Base-by-base conservation (phyloP, 805 yeast genomes). In the Groenewaldozyma salmanticensis region DNA sequence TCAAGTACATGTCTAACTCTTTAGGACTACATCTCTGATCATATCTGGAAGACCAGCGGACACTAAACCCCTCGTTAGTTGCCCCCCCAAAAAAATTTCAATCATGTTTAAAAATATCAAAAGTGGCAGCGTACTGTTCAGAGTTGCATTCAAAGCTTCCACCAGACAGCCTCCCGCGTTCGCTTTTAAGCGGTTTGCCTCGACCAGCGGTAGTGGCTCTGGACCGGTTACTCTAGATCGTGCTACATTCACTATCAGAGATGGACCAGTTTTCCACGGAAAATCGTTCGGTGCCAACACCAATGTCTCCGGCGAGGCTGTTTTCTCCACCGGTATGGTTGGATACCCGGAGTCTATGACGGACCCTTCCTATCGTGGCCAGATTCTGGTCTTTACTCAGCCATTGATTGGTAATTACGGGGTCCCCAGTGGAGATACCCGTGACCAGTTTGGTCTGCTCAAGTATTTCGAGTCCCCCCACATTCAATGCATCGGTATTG, bases 341-440 rank as follows among this genome's bases (percentile, higher is more conserved):
- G 99, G 98, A 16, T 92, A 92, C 65, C 97, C 98, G 15, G 98
- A 92, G 64, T 84, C 96, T 5, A 87, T 92, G 94, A 92, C 98
- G 18, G 98, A 92, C 64, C 99, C 99, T 31, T 87, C 96, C 4
- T 92, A 92, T 64, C 80, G 79, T 54, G 99, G 98, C 39, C 99
- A 92, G 69, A 92, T 92, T 52, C 75, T 92, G 51, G 94, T 92
- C 46, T 85, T 92, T 67, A 92, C 98, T 5, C 96, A 87, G 65
- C 98, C 98, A 18, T 72, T 92, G 58, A 86, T 92, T 55, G 99
- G 99, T 51, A 92, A 92, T 65, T 92, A 92, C 64, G 98, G 98
- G 64, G 98, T 92, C 27, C 99, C 99, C 20, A 80, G 92, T 1
- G 77, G 83, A 22, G 69, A 74, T 5, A 79, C 70, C 18, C 79